Evolutionary conservation across 371 early-diverging fungal species (phyloP).

Genomic region (Mucor piriformis): DNA sequence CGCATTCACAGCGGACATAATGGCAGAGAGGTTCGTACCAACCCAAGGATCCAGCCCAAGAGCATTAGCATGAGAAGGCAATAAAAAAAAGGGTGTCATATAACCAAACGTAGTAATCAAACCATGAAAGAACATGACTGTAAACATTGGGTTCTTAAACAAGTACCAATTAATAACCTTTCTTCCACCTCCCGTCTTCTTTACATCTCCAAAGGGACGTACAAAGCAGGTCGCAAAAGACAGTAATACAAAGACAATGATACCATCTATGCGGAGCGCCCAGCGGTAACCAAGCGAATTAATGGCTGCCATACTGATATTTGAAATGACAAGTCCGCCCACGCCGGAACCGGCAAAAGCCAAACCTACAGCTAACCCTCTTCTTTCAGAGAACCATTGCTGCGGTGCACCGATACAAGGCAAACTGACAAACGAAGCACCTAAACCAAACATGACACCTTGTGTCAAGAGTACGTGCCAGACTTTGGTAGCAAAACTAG

Average conservation of each 20-base stretch:
- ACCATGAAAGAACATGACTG: conserved; percentile 36
- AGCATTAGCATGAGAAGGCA: conserved; percentile 37
- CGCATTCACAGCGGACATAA: conserved; percentile 49
- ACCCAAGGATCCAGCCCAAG: conserved; percentile 28
- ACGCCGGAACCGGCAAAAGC: conserved; percentile 78
- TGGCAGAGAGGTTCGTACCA: conserved; percentile 37
- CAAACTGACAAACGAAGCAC: conserved; percentile 46
- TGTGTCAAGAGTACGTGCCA: conserved; percentile 41
- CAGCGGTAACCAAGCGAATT: conserved; percentile 58
- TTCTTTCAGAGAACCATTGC: conserved; percentile 75
- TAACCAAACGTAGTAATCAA: conserved; percentile 38
- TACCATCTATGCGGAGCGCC: conserved; percentile 61
- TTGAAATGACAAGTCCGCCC: conserved; percentile 75
- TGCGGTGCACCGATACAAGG: conserved; percentile 57
- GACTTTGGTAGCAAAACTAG: conserved; percentile 55
- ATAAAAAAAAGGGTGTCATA: conserved; percentile 36
- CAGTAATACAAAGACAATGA: conserved; percentile 54
- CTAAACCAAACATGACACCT: conserved; percentile 45
- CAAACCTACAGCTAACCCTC: conserved; percentile 78
- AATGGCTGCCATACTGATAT: conserved; percentile 63
- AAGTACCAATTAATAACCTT: conserved; percentile 44
- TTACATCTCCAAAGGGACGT: conserved; percentile 47
- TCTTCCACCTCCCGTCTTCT: conserved; percentile 47
- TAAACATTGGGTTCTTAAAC: conserved; percentile 30
- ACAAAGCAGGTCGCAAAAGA: conserved; percentile 47